Base-by-base conservation (phyloP, 331 rosid genomes). In the Malus hybrid region DNA sequence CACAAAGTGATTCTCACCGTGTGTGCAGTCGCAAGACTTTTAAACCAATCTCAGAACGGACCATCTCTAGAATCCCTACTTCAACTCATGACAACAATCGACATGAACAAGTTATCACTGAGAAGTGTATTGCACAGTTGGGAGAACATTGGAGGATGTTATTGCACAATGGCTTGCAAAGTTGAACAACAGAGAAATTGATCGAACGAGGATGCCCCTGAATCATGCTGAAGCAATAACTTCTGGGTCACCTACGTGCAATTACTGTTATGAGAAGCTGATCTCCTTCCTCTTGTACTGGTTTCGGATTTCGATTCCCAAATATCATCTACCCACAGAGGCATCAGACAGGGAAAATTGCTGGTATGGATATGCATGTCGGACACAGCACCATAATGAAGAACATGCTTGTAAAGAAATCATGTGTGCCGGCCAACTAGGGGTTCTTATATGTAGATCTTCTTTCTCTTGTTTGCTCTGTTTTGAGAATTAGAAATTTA, bases 241-340 rank as follows among this genome's bases (percentile, higher is more conserved):
- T 24, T 24, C 24, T 24, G 24, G 24, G 24, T 24, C 24, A 24
- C 24, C 24, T 24, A 24, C 24, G 24, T 24, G 24, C 24, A 24
- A 24, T 24, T 24, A 24, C 24, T 24, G 24, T 24, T 24, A 24
- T 24, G 85, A 64, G 68, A 90, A 87, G 80, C 53, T 94, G 85
- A 93, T 90, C 64, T 90, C 93, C 6, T 90, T 88, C 80, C 93
- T 94, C 75, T 75, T 94, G 77, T 91, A 90, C 78, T 94, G 97
- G 92, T 94, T 87, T 76, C 97, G 96, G 53, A 71, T 92, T 76
- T 81, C 97, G 7, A 62, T 81, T 19, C 92, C 97, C 30, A 85
- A 80, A 82, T 50, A 77, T 69, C 81, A 68, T 76, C 77, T 90
- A 33, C 96, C 97, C 12, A 65, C 78, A 1, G 96, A 87, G 24